Base-by-base conservation (phyloP, 1,139 yeast genomes). In the Zygoascus sp. region DNA sequence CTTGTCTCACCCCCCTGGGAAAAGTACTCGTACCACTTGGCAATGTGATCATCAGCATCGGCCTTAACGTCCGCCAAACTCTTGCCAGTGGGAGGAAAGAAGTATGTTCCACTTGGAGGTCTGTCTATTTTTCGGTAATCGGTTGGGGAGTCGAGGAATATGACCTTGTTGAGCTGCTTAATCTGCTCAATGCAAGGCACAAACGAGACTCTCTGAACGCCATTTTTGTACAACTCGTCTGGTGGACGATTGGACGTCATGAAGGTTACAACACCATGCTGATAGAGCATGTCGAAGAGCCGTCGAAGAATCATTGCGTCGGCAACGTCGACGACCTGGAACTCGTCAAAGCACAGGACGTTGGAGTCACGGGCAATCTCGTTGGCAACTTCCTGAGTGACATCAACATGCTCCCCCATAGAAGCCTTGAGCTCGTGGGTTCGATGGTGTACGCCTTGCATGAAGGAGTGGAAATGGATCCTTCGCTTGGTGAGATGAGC, bases 221-320 rank as follows among this genome's bases (percentile, higher is more conserved):
- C 98, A 65, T 92, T 88, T 57, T 85, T 77, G 69, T 92, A 92
- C 51, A 92, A 73, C 55, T 89, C 97, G 62, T 85, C 94, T 0
- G 98, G 98, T 0, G 92, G 94, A 58, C 98, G 79, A 67, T 92
- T 92, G 8, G 96, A 87, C 0, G 98, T 92, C 32, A 96, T 92
- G 69, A 92, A 90, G 11, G 94, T 68, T 2, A 90, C 81, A 21
- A 89, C 82, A 0, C 97, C 97, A 60, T 83, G 83, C 39, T 80
- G 76, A 44, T 80, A 66, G 44, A 92, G 65, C 41, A 80, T 70
- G 23, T 77, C 74, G 44, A 89, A 63, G 37, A 90, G 68, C 46
- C 96, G 73, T 53, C 98, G 76, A 42, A 92, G 72, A 36, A 92
- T 74, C 98, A 92, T 92, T 2, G 98, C 98, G 66, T 92, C 98